A percentile compares a stretch with the other conserved stretches of the same genome.
These are phyloP conservation scores for Lactuca saligna DNA, from an alignment of 129 eudicot genomes.

Conservation along the genomic window DNA sequence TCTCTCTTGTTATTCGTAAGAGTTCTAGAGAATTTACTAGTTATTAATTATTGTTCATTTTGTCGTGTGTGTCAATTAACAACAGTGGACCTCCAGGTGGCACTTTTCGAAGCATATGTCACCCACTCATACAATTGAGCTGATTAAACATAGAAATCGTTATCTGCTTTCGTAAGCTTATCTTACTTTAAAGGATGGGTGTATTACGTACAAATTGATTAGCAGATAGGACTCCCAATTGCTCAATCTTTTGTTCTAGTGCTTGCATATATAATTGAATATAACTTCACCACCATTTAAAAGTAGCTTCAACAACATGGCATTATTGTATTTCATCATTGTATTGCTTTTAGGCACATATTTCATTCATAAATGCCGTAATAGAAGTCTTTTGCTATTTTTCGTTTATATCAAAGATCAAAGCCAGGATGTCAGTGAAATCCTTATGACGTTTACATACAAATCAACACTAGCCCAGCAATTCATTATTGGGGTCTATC, in stretches of 20 bases:
- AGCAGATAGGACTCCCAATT: conserved; percentile 4
- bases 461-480: conserved; percentile 5
- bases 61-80: conserved; percentile 10
- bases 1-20: too few relatives aligned
- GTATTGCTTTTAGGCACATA: neutral
- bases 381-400: neutral
- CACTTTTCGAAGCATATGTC: conserved; percentile 17
- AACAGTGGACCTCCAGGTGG: conserved; percentile 14
- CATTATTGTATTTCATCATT: neutral
- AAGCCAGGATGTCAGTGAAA: conserved; percentile 9
- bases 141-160: conserved; percentile 6
- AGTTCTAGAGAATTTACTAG: too few relatives aligned
- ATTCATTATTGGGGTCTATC: conserved; percentile 12
- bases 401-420: conserved; percentile 5
- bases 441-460: conserved; percentile 17
- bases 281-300: conserved; percentile 10
- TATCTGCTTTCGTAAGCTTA: conserved; percentile 25
- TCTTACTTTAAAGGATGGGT: conserved; percentile 19
- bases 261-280: neutral
- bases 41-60: neutral
- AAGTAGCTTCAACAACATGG: neutral
- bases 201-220: conserved; percentile 18
- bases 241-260: conserved; percentile 14
- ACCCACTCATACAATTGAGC: conserved; percentile 21
- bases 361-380: neutral